Evolutionary conservation across 495 filamentous ascomycete species (phyloP).

Genomic region (Penicillium ucsense): DNA sequence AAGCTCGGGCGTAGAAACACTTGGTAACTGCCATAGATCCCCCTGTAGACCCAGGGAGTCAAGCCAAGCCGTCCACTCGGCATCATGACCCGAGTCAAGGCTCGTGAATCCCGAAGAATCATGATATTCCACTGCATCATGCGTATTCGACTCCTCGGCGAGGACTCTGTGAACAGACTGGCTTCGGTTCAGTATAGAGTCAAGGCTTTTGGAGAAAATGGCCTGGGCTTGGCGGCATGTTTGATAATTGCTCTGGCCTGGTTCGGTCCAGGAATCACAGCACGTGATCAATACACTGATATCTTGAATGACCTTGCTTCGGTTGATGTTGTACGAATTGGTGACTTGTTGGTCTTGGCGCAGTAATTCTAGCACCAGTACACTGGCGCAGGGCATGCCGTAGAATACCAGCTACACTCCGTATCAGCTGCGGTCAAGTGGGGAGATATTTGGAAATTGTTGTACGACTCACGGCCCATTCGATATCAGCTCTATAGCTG

Average conservation of each 20-base stretch:
- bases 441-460: not conserved
- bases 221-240: not conserved
- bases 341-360: conserved; percentile 1
- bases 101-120: not conserved
- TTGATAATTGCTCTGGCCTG: not conserved
- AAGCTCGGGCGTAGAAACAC: not conserved
- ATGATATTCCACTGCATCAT: not conserved
- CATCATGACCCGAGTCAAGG: not conserved
- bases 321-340: not conserved
- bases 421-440: not conserved
- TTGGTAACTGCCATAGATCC: not conserved
- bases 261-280: not conserved
- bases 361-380: conserved; percentile 3
- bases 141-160: not conserved
- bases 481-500: not conserved
- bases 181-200: conserved; percentile 4
- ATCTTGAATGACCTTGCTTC: conserved; percentile 5
- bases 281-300: conserved; percentile 1
- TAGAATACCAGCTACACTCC: conserved; percentile 3
- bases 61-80: not conserved
- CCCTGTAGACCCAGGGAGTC: not conserved
- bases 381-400: conserved; percentile 6
- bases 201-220: conserved; percentile 3
- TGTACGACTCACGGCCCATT: not conserved
- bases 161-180: not conserved